These are phyloP conservation scores for Pisolithus tinctorius DNA, from an alignment of 768 basidiomycete genomes.

Conservation along the genomic window DNA sequence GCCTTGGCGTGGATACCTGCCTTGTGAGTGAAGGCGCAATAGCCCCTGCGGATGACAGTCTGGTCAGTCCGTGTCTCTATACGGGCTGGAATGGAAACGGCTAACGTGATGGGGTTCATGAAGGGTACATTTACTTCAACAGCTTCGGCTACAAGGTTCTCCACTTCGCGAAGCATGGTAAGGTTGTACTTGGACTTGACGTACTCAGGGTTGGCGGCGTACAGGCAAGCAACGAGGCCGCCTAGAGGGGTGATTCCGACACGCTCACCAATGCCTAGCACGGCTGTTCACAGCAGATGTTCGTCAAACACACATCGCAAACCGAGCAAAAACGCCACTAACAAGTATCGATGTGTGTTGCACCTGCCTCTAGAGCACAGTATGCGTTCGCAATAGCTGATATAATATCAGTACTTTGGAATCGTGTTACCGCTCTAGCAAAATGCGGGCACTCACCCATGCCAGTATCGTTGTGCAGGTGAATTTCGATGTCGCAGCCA, in stretches of 20 bases:
- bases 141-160: conserved; percentile 97
- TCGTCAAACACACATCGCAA: background rate
- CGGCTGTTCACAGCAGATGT: conserved; percentile 41
- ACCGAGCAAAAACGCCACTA: conserved; percentile 20
- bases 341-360: conserved; percentile 99
- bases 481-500: conserved; percentile 94
- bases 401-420: background rate
- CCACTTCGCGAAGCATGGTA: conserved; percentile 93
- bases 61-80: background rate
- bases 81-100: background rate
- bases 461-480: conserved; percentile 98
- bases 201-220: conserved; percentile 96
- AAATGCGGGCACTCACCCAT: conserved; percentile 52
- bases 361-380: conserved; percentile 96
- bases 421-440: background rate
- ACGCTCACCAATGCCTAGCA: conserved; percentile 97
- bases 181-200: conserved; percentile 99
- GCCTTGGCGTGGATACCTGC: conserved; percentile 99
- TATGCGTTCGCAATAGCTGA: conserved; percentile 97
- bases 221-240: conserved; percentile 93
- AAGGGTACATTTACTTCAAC: conserved; percentile 98
- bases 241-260: conserved; percentile 99
- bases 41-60: conserved; percentile 54
- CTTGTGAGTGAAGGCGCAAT: conserved; percentile 99
- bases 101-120: conserved; percentile 89